Base-by-base conservation (phyloP, 2,329 filamentous ascomycete species). In the Aspergillus ochraceoroseus region DNA sequence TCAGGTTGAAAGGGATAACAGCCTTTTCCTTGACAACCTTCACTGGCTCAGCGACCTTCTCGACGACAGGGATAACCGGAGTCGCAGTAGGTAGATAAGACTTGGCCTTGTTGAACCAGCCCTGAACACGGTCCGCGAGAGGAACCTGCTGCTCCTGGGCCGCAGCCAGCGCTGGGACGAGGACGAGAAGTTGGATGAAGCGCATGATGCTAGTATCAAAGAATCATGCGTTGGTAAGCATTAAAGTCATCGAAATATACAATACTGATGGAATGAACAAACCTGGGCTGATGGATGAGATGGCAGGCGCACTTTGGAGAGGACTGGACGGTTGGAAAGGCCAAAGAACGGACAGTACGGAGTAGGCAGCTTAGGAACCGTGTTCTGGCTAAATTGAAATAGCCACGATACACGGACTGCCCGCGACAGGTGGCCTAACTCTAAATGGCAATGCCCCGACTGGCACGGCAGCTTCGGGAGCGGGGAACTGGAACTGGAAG, bases 81-180 rank as follows among this genome's bases (percentile, higher is more conserved):
- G 59, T 56, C 25, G 70, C 70, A 34, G 73, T 72, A n/a, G 74
- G 71, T 51, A 80, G 65, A 47, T 71, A 73, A 35, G 69, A 66
- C 51, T 75, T 77, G 41, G 75, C 76, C 65, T 70, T 68, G 49
- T 70, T 61, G 54, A 73, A 64, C 68, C 70, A 72, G 32, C 62
- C 67, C 53, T 67, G 62, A 20, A 71, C 61, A 43, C 64, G 65
- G 26, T 71, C 67, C 28, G 49, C 57, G 38, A 73, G 65, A 22
- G 77, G 76, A 27, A 75, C 61, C 59, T 82, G 78, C 59, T 82
- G 78, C 53, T 77, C 70, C 59, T 80, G 71, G 33, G 76, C 76
- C 47, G 72, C 70, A 46, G 75, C 72, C 65, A 63, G 71, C 66
- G 55, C 65, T 51, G 65, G 63, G 44, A 66, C 61, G 48, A 79